phyloP scores from a whole-genome alignment of 140 eudicot species.

The Oenanthe javanica region DNA sequence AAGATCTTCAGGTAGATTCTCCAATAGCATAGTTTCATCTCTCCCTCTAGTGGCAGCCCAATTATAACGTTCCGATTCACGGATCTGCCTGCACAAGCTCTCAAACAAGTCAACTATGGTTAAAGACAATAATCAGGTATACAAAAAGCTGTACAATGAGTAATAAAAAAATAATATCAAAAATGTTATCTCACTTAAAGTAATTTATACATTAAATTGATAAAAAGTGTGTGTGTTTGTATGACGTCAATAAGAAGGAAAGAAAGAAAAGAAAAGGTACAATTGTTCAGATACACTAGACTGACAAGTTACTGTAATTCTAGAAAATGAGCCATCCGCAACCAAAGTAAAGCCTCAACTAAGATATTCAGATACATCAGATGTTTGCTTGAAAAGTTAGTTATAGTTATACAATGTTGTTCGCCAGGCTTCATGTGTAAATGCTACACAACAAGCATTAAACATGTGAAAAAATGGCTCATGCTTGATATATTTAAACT shows the following conservation, averaged over 20 bases:
- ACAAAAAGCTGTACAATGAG: neutral
- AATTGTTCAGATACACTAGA: neutral
- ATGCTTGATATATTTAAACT: neutral
- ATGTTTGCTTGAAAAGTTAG: neutral
- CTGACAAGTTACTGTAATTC: neutral
- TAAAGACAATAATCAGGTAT: neutral
- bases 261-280: neutral
- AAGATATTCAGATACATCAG: neutral
- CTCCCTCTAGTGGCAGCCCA: constrained; percentile 97
- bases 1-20: constrained; percentile 77
- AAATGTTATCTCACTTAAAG: neutral
- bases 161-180: no score
- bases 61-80: constrained; percentile 58
- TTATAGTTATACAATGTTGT: neutral
- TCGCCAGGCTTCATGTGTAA: neutral
- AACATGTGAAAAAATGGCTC: neutral
- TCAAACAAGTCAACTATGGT: neutral
- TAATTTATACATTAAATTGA: neutral
- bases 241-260: neutral
- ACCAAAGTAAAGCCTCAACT: neutral
- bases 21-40: constrained; percentile 64
- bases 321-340: neutral
- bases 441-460: neutral
- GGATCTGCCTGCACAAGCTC: constrained; percentile 48
- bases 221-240: neutral